Conservation (phyloP, 768 basidiomycete genomes). For the Mycena maculata region DNA sequence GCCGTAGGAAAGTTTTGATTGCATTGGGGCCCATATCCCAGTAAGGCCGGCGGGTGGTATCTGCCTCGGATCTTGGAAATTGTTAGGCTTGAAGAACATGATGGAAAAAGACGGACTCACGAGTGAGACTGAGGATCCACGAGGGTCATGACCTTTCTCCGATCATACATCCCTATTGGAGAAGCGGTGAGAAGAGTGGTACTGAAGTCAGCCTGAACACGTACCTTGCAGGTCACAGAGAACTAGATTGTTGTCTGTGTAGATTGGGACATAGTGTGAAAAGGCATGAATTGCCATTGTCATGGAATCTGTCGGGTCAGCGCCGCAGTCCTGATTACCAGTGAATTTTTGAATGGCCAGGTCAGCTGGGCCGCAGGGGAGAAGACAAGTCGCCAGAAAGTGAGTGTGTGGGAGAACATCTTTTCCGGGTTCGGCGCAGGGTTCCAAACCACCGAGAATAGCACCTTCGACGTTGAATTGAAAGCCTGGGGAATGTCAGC, state of each 20-base stretch:
- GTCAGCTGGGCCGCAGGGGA: conserved; percentile 32
- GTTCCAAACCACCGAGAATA: conserved; percentile 25
- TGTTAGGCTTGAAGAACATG: neutral
- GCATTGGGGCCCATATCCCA: conserved; percentile 20
- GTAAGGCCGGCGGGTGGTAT: neutral
- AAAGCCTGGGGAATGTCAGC: conserved; percentile 12
- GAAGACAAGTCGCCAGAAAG: conserved; percentile 37
- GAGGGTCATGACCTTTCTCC: conserved; percentile 12
- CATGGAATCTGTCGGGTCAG: conserved; percentile 14
- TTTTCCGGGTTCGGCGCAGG: neutral
- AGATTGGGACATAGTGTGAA: conserved; percentile 22
- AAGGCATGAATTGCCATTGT: conserved; percentile 38
- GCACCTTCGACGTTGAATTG: conserved; percentile 30
- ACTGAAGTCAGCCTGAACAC: neutral
- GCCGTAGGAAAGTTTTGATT: conserved; percentile 14
- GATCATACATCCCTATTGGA: conserved; percentile 11
- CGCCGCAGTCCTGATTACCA: conserved; percentile 34
- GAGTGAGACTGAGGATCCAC: conserved; percentile 24
- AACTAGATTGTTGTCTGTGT: neutral
- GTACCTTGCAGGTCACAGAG: conserved; percentile 30
- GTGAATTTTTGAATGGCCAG: conserved; percentile 36
- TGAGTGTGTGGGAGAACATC: conserved; percentile 18
- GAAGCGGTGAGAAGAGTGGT: too few species aligned
- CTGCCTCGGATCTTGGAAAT: neutral
- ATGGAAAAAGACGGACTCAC: neutral